Base-by-base conservation (phyloP, 345 rosid species). In the Salix brachista region DNA sequence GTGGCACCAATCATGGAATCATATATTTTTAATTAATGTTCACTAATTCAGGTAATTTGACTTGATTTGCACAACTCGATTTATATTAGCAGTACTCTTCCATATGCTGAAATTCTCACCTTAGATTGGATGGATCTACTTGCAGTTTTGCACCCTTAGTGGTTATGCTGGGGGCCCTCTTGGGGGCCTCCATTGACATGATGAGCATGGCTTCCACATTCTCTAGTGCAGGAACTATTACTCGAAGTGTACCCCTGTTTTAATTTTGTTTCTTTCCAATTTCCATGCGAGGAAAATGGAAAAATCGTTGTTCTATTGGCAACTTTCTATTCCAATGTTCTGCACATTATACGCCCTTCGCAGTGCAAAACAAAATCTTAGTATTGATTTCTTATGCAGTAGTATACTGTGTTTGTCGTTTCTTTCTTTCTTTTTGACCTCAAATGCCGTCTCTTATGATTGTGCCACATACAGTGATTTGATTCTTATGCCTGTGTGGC, bases 91-190 rank as follows among this genome's bases (percentile, higher is more conserved):
- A 72, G 34, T 72, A 32, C 79, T 46, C 67, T 72, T 69, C 28
- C 39, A 28, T 84, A 66, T 77, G 80, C 65, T 71, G 77, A 71
- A 67, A 72, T 84, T 79, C 65, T 74, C 44, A 77, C 65, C 78
- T 67, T 62, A 80, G 72, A 82, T 77, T 77, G 75, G 79, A 77
- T 78, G 82, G 84, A 83, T 83, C 88, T 80, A 84, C 83, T 81
- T 82, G 84, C 82, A 81, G 67, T 78, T 86, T 69, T 86, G 96
- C 89, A 69, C 85, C 90, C 91, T 72, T 46, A 88, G 86, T 94
- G 95, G 91, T 54, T 78, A 65, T 50, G 56, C 83, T 70, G 77
- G 91, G 93, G 92, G 75, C 26, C 86, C 48, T 3, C 17, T 3
- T 46, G 50, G 50, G 50, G 50, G 6, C 98, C 85, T 76, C 79